A percentile compares a stretch with the other conserved stretches of the same genome.
These are phyloP conservation scores for Saccharomycodes ludwigii DNA, from an alignment of 805 yeast genomes.

Conservation along the genomic window DNA sequence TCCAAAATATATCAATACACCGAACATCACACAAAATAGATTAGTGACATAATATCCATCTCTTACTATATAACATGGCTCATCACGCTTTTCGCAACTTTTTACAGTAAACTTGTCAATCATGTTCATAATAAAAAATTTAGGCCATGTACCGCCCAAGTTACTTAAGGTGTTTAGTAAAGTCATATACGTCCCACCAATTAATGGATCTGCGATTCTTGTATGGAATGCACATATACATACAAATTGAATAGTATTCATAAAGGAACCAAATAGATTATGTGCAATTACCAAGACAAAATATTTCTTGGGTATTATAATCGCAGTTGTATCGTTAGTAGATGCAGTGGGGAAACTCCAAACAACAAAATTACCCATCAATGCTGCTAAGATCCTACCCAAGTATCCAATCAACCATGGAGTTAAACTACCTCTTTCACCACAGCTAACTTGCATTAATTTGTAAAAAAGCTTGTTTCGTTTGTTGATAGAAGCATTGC, in stretches of 20 bases:
- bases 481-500: slow-evolving; percentile 10
- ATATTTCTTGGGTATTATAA: slow-evolving; percentile 25
- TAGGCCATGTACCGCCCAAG: slow-evolving; percentile 97
- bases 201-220: slow-evolving; percentile 83
- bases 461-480: slow-evolving; percentile 1
- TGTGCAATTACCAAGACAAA: slow-evolving; percentile 66
- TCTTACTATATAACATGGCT: slow-evolving; percentile 18
- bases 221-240: slow-evolving; percentile 93
- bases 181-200: slow-evolving; percentile 98
- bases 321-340: slow-evolving; percentile 26
- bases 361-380: slow-evolving; percentile 62
- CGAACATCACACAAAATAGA: slow-evolving; percentile 54
- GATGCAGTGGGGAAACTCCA: slow-evolving; percentile 49
- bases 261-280: slow-evolving; percentile 77
- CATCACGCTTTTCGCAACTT: slow-evolving; percentile 40
- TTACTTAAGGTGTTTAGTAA: slow-evolving; percentile 84
- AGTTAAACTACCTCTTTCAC: slow-evolving; percentile 43
- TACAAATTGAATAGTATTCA: slow-evolving; percentile 92
- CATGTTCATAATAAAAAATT: slow-evolving; percentile 61
- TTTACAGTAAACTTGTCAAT: slow-evolving; percentile 71
- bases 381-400: slow-evolving; percentile 70
- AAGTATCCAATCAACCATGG: slow-evolving; percentile 88
- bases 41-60: slow-evolving; percentile 87
- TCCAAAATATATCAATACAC: slow-evolving; percentile 46
- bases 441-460: slow-evolving; percentile 13